These are phyloP conservation scores for Uronychia setigera DNA, from an alignment of 73 alveolate species.

Conservation along the genomic window DNA sequence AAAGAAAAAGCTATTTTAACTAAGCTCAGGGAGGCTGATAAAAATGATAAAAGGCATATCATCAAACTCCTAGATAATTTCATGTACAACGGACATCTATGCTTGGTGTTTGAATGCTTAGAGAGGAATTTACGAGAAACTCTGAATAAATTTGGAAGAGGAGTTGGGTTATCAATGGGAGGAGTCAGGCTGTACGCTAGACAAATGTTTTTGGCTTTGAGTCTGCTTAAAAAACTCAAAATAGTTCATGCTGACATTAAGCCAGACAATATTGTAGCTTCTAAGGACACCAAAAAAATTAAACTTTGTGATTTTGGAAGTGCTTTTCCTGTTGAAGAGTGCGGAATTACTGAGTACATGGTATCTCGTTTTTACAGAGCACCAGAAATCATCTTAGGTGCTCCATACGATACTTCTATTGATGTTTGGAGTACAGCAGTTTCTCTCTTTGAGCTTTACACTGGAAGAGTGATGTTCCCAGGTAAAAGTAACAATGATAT, in stretches of 20 bases:
- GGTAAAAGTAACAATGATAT: conserved; percentile 82
- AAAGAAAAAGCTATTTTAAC: conserved; percentile 70
- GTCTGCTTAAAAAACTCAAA: conserved; percentile 53
- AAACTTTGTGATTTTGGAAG: conserved; percentile 91
- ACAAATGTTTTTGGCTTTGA: conserved; percentile 82
- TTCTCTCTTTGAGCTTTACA: conserved; percentile 81
- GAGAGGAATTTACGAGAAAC: conserved; percentile 84
- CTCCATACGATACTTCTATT: conserved; percentile 62
- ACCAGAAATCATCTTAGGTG: conserved; percentile 88
- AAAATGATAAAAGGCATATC: conserved; percentile 64
- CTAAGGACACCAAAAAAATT: conserved; percentile 67
- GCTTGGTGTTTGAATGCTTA: conserved; percentile 78
- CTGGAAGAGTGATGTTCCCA: conserved; percentile 81
- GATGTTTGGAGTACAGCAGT: conserved; percentile 87
- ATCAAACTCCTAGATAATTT: conserved; percentile 72
- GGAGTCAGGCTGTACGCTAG: conserved; percentile 82
- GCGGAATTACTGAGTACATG: conserved; percentile 70
- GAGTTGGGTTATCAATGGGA: conserved; percentile 72
- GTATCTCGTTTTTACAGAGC: conserved; percentile 88
- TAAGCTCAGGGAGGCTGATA: conserved; percentile 67
- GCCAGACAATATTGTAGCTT: conserved; percentile 85
- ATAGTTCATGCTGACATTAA: conserved; percentile 88
- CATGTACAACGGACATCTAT: conserved; percentile 75
- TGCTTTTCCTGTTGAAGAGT: conserved; percentile 73
- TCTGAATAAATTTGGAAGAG: conserved; percentile 69